Percentiles rank a stretch among this genome's conserved stretches.
Evolutionary conservation across 2,329 filamentous ascomycete species (phyloP).

Genomic region (Ophidiomyces ophidiicola): DNA sequence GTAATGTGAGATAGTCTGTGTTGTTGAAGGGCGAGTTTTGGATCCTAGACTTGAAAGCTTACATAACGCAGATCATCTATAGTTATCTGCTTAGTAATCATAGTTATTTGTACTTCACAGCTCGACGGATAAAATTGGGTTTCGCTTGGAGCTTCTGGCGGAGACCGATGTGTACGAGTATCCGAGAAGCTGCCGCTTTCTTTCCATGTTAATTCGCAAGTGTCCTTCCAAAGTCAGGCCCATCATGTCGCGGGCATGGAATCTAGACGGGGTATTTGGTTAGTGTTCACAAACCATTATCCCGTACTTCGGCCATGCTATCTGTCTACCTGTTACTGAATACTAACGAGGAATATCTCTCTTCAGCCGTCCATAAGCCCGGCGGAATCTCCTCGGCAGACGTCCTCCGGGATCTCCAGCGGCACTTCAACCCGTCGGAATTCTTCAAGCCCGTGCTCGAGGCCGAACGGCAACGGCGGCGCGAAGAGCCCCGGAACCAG

Average conservation of each 20-base stretch:
- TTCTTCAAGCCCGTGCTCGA: slow-evolving; percentile 69
- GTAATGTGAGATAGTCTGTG: no score
- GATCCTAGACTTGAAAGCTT: no score
- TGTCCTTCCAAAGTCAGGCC: neutral
- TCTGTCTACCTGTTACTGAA: neutral
- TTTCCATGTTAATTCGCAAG: neutral
- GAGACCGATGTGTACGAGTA: no score
- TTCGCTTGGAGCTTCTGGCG: no score
- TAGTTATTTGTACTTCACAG: no score
- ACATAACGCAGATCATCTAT: no score
- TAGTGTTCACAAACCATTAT: slow-evolving; percentile 20
- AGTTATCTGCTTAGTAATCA: no score
- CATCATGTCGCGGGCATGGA: slow-evolving; percentile 34
- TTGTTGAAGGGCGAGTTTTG: no score
- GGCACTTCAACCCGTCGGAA: slow-evolving; percentile 65
- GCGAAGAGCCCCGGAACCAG: slow-evolving; percentile 44
- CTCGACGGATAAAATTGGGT: no score
- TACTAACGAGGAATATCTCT: slow-evolving; percentile 1
- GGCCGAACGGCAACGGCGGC: slow-evolving; percentile 45
- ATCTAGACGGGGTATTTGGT: slow-evolving; percentile 54
- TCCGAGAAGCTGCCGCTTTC: no score
- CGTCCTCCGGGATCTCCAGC: slow-evolving; percentile 76
- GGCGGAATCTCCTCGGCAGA: slow-evolving; percentile 76
- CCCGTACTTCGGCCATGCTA: no score
- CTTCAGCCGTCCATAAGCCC: slow-evolving; percentile 81